Evolutionary conservation across 163 green algal genomes (phyloP), one percentile per base, ranked within the genome.

Genomic region (Scenedesmus sp.): DNA sequence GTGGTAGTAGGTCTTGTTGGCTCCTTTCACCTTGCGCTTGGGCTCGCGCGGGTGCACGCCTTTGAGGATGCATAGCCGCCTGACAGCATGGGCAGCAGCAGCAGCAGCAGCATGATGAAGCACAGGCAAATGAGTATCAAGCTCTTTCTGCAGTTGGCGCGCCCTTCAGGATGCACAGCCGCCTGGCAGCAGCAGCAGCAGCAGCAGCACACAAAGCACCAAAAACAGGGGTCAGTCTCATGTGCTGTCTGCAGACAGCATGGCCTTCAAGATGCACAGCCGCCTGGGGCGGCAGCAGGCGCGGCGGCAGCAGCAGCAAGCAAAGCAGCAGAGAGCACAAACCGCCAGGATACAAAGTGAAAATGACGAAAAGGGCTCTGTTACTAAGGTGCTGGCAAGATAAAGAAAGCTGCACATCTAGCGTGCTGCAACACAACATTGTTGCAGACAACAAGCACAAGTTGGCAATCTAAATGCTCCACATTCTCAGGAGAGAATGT

Each of bases 1-100:
- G 92, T 99, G 98, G 94, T 99, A 99, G 94, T 99, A 99, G 0
- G 98, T 99, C 94, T 99, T 99, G 96, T 99, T 96, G 46, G 96
- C 95, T 1, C 98, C 98, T 79, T 99, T 94, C 18, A 95, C 93
- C 94, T 99, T 99, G 94, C 99, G 99, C 93, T 97, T 99, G 13
- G 98, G 98, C 95, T 99, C 98, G 3, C 98, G 95, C 1, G 98
- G 98, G 91, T 99, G 97, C 34, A 99, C 97, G 88, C 98, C 98
- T 94, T 99, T 99, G 18, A 99, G 94, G 87, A 99, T 99, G 95
- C 98, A 99, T 12, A 99, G 96, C 23, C 98, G 97, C 96, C 97
- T 99, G 94, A 74, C 57, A 59, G 82, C 34, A 46, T 46, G 34
- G 34, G 34, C 34, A 46, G 34, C 34, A 46, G 34, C 34, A 46